Evolutionary conservation across 208 protist genomes (phyloP).

Genomic region (Herpetomonas samuelpessoai): DNA sequence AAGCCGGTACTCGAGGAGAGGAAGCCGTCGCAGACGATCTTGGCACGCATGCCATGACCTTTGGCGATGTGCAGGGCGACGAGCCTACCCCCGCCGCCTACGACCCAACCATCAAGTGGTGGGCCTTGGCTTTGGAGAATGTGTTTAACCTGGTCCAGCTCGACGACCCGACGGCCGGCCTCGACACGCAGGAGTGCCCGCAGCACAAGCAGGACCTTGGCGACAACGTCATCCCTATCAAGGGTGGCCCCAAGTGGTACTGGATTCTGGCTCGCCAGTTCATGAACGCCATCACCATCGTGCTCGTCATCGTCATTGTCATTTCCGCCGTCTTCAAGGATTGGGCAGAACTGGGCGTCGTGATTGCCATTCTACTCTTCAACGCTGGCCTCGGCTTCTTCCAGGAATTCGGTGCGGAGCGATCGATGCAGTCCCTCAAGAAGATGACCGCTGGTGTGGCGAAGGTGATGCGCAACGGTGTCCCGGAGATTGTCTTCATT

Average conservation of each 20-base stretch:
- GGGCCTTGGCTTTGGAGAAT: constrained; percentile 59
- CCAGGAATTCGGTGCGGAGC: constrained; percentile 86
- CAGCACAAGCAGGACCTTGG: constrained; percentile 59
- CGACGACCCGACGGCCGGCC: constrained; percentile 43
- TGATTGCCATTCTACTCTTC: constrained; percentile 83
- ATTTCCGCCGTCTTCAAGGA: constrained; percentile 80
- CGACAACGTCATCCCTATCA: constrained; percentile 81
- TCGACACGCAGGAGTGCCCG: constrained; percentile 42
- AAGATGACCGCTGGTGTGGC: constrained; percentile 82
- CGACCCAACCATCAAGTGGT: constrained; percentile 63
- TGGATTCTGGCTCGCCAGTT: constrained; percentile 71
- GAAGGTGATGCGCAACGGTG: constrained; percentile 92
- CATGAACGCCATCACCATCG: constrained; percentile 85
- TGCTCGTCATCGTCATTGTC: constrained; percentile 78
- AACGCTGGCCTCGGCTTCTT: constrained; percentile 87
- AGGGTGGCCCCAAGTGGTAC: constrained; percentile 62
- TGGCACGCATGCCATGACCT: constrained; percentile 29
- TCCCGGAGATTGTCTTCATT: constrained; percentile 86
- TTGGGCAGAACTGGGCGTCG: constrained; percentile 86
- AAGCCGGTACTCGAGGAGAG: too few relatives aligned
- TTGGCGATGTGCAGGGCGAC: constrained; percentile 55
- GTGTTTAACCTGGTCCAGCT: constrained; percentile 77
- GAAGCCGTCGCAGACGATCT: not conserved
- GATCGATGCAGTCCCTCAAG: constrained; percentile 80
- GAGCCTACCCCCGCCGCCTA: constrained; percentile 59